Evolutionary conservation across 1,284 basidiomycete species (phyloP), one percentile per base, ranked within the genome.

Genomic region (Bothia castanella): DNA sequence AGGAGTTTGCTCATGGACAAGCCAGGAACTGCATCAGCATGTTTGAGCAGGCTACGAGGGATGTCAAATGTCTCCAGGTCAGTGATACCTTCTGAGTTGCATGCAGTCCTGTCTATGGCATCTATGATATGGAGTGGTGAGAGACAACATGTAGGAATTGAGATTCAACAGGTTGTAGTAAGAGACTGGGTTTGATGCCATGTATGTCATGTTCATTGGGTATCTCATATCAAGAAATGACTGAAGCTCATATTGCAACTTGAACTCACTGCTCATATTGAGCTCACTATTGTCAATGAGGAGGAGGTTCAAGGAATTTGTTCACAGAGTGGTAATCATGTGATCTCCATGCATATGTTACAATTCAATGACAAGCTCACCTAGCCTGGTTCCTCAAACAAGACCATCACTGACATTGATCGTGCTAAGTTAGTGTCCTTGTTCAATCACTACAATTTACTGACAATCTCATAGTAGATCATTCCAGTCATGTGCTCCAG

Each of bases 401-500:
- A n/a, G n/a, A n/a, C n/a, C 27, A 47, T 19, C 32, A 40, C 35
- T 29, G 20, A 43, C 44, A 14, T 40, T 44, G 42, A 64, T 52
- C 45, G 68, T 69, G 63, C 67, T 63, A 38, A 48, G 65, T 34
- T 25, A 9, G 6, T 14, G 3, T n/a, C 12, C 12, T 20, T 11
- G 3, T n/a, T 3, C 3, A 2, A 23, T 3, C n/a, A 2, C 30
- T 36, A 21, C 35, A 13, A 27, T 30, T 31, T 6, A 11, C 42
- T 5, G 11, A 45, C n/a, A 4, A 9, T 2, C n/a, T 16, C n/a
- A 29, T 53, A 90, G 89, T 25, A 25, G 25, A 92, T 91, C 53
- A 91, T 92, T 54, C 89, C 89, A 48, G 85, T 92, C 6, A 81
- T 88, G 45, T 93, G 90, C 59, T 96, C 96, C 68, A 92, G 91